Evolutionary conservation across 1,284 basidiomycete species (phyloP).

Genomic region (Moesziomyces globuligerus): DNA sequence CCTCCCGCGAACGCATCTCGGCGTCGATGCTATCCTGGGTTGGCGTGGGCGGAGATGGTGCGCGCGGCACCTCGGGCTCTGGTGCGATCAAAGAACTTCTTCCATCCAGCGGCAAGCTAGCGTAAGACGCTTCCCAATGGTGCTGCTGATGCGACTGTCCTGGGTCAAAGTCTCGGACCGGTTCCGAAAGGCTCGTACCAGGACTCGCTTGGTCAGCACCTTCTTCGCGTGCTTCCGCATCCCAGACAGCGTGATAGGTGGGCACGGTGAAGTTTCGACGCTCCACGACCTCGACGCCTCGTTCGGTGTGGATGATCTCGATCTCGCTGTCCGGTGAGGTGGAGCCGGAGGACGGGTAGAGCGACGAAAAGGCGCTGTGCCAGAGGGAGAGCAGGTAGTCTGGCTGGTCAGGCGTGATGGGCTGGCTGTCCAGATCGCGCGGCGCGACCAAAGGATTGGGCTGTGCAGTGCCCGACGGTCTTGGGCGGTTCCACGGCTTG

Average conservation of each 20-base stretch:
- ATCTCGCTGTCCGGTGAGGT: conserved; percentile 50
- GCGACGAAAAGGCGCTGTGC: conserved; percentile 87
- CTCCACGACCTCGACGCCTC: conserved; percentile 67
- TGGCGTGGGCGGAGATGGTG: conserved; percentile 50
- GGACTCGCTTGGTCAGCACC: neutral
- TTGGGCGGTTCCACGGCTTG: conserved; percentile 82
- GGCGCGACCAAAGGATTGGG: conserved; percentile 60
- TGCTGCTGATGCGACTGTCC: conserved; percentile 39
- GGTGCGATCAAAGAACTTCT: conserved; percentile 83
- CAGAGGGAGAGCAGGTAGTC: conserved; percentile 88
- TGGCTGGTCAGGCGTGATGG: conserved; percentile 49
- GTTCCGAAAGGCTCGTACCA: neutral
- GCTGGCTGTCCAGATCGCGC: conserved; percentile 66
- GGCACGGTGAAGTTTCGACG: conserved; percentile 74
- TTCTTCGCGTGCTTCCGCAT: conserved; percentile 67
- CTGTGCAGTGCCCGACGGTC: conserved; percentile 50
- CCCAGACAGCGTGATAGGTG: conserved; percentile 80
- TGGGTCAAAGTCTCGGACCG: neutral
- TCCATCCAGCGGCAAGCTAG: conserved; percentile 82
- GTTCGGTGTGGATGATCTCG: conserved; percentile 51
- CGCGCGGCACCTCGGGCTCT: conserved; percentile 62
- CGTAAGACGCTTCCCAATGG: conserved; percentile 75
- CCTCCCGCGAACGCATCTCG: conserved; percentile 9
- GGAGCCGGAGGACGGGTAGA: conserved; percentile 74
- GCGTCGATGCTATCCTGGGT: conserved; percentile 37